These are phyloP conservation scores for Phytophthora constricta DNA, from an alignment of 352 stramenopile species.

Conservation along the genomic window DNA sequence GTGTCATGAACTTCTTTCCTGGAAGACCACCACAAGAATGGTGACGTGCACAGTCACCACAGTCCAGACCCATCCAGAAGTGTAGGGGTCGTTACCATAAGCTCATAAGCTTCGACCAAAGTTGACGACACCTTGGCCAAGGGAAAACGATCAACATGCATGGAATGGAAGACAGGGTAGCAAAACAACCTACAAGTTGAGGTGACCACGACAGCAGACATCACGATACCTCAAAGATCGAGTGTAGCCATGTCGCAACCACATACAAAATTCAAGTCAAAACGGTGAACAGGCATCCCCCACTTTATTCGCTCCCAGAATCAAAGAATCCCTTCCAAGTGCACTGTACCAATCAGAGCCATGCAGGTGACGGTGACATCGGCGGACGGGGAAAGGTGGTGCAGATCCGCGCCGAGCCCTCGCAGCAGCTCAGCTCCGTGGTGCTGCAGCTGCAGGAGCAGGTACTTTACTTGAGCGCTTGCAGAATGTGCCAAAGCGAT, in stretches of 20 bases:
- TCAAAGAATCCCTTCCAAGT: not conserved
- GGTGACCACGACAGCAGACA: not conserved
- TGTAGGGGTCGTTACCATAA: not conserved
- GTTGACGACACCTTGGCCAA: not conserved
- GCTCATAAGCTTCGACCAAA: not conserved
- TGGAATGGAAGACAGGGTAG: not conserved
- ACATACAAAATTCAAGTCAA: not conserved
- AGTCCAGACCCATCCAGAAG: not conserved
- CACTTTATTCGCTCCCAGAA: too few species aligned
- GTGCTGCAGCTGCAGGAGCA: slow-evolving; percentile 57
- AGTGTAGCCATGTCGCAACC: not conserved
- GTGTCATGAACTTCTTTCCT: not conserved
- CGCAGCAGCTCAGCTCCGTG: slow-evolving; percentile 56
- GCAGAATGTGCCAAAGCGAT: too few species aligned
- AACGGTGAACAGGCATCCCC: too few species aligned
- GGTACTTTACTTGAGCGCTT: slow-evolving; percentile 29
- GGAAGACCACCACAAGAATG: not conserved
- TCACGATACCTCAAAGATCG: not conserved
- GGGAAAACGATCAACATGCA: not conserved
- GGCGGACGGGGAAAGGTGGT: slow-evolving; percentile 60
- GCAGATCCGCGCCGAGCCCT: slow-evolving; percentile 58
- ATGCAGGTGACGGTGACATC: slow-evolving; percentile 80
- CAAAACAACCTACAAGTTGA: not conserved
- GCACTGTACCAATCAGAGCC: slow-evolving; percentile 5
- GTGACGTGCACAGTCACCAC: not conserved